phyloP scores from a whole-genome alignment of 148 eudicot genomes.

The Heliamphora exappendiculata region DNA sequence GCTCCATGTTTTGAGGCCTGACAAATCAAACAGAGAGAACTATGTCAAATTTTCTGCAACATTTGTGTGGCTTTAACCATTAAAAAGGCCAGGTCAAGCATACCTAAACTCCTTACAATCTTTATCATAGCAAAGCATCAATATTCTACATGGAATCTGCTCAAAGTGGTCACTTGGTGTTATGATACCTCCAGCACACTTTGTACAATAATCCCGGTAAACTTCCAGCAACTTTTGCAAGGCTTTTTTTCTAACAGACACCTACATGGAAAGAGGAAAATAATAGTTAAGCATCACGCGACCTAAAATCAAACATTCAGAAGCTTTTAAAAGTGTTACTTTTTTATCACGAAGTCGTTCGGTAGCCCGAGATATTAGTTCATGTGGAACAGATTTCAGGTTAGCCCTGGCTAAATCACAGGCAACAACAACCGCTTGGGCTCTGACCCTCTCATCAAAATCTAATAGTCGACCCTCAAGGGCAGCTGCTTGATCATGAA shows the following conservation, averaged over 20 bases:
- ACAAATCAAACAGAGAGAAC: conserved; percentile 12
- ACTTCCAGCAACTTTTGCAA: conserved; percentile 68
- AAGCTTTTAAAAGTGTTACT: conserved; percentile 30
- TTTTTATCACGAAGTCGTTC: conserved; percentile 89
- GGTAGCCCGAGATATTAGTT: conserved; percentile 43
- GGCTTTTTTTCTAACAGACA: conserved; percentile 75
- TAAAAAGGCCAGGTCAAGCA: not conserved
- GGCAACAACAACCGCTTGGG: conserved; percentile 60
- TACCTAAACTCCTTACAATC: conserved; percentile 78
- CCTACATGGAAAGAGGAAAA: conserved; percentile 29
- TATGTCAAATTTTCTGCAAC: not conserved
- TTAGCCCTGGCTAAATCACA: conserved; percentile 66
- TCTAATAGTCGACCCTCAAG: conserved; percentile 70
- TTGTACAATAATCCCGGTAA: conserved; percentile 72
- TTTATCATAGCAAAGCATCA: conserved; percentile 79
- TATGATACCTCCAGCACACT: conserved; percentile 48
- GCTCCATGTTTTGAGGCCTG: conserved; percentile 79
- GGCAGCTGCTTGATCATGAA: conserved; percentile 46
- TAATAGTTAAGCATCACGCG: not conserved
- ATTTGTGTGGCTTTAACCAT: not conserved
- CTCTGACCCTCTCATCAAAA: conserved; percentile 77
- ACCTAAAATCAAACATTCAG: not conserved
- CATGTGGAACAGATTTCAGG: conserved; percentile 40
- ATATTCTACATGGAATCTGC: conserved; percentile 73
- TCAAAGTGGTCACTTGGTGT: conserved; percentile 42